Base-by-base conservation (phyloP, 306 rosid genomes). In the Rosa chinensis region DNA sequence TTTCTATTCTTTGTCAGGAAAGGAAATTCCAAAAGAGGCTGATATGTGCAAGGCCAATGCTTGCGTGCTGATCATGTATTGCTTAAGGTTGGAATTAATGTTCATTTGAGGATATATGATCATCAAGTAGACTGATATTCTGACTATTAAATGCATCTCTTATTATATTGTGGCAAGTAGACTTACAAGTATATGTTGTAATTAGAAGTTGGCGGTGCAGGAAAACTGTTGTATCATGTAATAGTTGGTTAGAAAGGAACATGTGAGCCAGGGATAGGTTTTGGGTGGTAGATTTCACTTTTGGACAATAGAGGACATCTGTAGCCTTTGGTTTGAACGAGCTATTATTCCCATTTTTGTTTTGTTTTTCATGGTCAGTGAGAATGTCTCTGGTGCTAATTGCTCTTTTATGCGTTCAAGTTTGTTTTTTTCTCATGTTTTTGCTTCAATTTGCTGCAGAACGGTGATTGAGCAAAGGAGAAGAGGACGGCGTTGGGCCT, bases 1-100 rank as follows among this genome's bases (percentile, higher is more conserved):
- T 76, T 63, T 32, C n/a, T 39, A 49, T 66, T 61, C 7, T 78
- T 58, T 28, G 82, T 81, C 84, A 95, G 99, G 96, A 47, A 93
- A 86, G 86, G 88, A 88, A 67, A 87, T 95, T 79, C 90, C 97
- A 40, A 89, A 88, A 80, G 93, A 86, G 82, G 81, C 80, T 63
- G 89, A 83, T 25, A 25, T 79, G 59, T 88, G 83, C 93, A 92
- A 80, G 84, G 86, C 70, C 79, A 71, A 84, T 89, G 92, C 89
- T 84, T 85, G 86, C 91, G 94, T 82, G 92, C 91, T 78, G 99
- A 90, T 87, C 87, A 87, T 35, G 91, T 90, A 75, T 77, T 95
- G 78, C 86, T 86, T 75, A 88, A 91, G 97, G 99, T 90, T 78
- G 89, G 32, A 66, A 74, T 55, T 50, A 37, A 20, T 28, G 68